Base-by-base conservation (phyloP, 805 yeast genomes). In the Lipomyces chichibuensis region DNA sequence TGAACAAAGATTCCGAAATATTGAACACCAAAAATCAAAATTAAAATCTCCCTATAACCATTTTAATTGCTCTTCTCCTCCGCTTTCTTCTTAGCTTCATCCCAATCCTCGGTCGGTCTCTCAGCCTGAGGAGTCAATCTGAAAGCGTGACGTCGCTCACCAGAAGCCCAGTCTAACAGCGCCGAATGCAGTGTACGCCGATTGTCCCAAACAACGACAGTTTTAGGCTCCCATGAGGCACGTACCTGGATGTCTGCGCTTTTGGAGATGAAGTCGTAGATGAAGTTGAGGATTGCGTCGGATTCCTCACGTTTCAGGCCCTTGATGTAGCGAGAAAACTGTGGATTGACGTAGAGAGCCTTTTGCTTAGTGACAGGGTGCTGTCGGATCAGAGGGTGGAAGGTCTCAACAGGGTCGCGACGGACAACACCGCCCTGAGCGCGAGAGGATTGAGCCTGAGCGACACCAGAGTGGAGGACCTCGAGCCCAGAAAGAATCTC, bases 51-150 rank as follows among this genome's bases (percentile, higher is more conserved):
- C 13, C 29, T 7, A 52, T 37, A 5, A 13, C 17, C 55, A 25
- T 17, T 51, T 29, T 52, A 52, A n/a, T 52, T 52, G 55, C 32
- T 20, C 17, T 20, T 7, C 56, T 29, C 55, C 37, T 55, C 35
- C 43, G 57, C 33, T 29, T 60, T 35, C 60, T 59, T 49, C 55
- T 23, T 29, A 52, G 33, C 33, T 29, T 52, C 23, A 14, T 63
- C 65, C 58, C 53, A 58, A 56, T 54, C 49, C 51, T 63, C 65
- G 23, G 69, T 66, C 2, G 92, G 92, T 75, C 88, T 81, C 75
- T 90, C 94, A 23, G 88, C 94, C 75, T 87, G 85, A 4, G 93
- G 90, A 33, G 93, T 89, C 66, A 88, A 81, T 78, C 94, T 83
- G 79, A 86, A 87, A 17, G 90, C 90, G 72, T 89, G 94, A 77